Evolutionary conservation across 495 filamentous ascomycete species (phyloP).

Genomic region (Lindgomyces ingoldianus): DNA sequence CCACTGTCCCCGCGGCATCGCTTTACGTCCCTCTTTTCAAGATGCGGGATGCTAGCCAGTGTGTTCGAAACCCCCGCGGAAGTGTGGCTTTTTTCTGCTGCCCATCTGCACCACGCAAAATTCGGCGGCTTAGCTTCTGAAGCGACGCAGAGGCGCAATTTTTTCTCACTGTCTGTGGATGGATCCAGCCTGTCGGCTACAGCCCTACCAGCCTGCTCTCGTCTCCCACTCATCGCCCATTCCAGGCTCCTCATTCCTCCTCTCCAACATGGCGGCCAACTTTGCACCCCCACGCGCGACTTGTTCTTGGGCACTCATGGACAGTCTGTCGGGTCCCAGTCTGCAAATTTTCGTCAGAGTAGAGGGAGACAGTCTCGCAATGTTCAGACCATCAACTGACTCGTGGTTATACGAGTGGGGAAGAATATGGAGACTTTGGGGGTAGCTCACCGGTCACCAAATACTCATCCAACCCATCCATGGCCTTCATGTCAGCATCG

Average conservation of each 20-base stretch:
- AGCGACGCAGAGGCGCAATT: no score
- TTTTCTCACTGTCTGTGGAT: no score
- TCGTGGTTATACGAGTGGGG: not conserved
- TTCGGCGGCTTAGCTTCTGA: no score
- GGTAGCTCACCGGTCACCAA: conserved; percentile 59
- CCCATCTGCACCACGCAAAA: not conserved
- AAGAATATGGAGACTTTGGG: not conserved
- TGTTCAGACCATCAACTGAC: no score
- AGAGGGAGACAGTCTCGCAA: no score
- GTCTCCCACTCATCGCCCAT: conserved; percentile 11
- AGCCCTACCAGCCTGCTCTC: conserved; percentile 9
- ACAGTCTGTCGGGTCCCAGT: conserved; percentile 43
- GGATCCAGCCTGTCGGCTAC: no score
- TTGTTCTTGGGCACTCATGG: conserved; percentile 20
- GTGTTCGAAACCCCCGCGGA: conserved; percentile 13
- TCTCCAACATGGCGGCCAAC: not conserved
- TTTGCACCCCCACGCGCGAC: conserved; percentile 16
- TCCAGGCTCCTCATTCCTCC: conserved; percentile 5
- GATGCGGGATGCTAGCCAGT: conserved; percentile 6
- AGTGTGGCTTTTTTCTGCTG: conserved; percentile 19
- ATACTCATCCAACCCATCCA: conserved; percentile 70
- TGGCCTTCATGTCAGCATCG: conserved; percentile 59
- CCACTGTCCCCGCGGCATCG: not conserved
- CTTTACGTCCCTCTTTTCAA: conserved; percentile 15
- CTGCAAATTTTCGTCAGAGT: conserved; percentile 7